Base-by-base conservation (phyloP, 257 asterid species). In the Przewalskia tangutica region DNA sequence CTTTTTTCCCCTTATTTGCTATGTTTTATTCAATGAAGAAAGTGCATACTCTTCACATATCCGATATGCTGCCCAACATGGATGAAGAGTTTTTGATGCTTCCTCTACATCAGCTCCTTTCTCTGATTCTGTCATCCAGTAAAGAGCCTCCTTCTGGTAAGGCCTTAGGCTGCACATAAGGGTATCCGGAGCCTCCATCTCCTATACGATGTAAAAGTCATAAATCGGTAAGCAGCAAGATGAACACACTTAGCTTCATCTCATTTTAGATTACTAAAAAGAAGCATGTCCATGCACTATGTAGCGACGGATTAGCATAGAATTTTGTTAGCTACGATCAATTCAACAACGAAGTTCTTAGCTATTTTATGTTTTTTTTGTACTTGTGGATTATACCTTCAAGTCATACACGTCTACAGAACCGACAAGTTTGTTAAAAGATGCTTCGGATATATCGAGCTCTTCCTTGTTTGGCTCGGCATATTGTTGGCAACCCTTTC, bases 51-150 rank as follows among this genome's bases (percentile, higher is more conserved):
- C 92, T 53, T 92, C 98, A 81, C 94, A 91, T 56, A 94, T 91
- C 64, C 90, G 93, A 84, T 92, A 92, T 64, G 94, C 95, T 80
- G 92, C 93, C 98, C 98, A 94, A 82, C 97, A 94, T 36, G 98
- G 98, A 90, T 94, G 98, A 82, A 92, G 95, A 55, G 90, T 88
- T 86, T 88, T 89, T 65, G 85, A 89, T 16, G 91, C 90, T 84
- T 94, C 93, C 82, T 91, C 93, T 1, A 63, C 87, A 81, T 77
- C 84, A 80, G 83, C 85, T 83, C 96, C 91, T 82, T 84, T 88
- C 87, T 92, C 97, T 58, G 89, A 79, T 87, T 90, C 95, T 80
- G 92, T 84, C 98, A 92, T 94, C 98, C 98, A 94, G 77, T 87
- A 87, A 77, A 94, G 95, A 54, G 98, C 98, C 77, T 94, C 96